Evolutionary conservation across 139 green algal genomes (phyloP).

Genomic region (Astrephomene gubernaculifera): DNA sequence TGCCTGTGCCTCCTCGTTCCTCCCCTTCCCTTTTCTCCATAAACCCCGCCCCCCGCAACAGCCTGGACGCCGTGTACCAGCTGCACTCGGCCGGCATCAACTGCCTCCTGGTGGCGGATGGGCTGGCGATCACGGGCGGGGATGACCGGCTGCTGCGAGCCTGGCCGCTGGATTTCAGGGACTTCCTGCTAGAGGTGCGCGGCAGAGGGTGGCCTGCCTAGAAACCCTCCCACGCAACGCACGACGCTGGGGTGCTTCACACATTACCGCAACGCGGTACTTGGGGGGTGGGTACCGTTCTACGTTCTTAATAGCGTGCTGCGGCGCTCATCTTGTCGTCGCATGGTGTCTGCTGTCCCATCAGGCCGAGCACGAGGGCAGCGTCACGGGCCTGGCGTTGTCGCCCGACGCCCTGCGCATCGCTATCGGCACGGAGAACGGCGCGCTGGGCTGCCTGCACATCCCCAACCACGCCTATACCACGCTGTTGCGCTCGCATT

Average conservation of each 20-base stretch:
- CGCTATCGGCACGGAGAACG: constrained; percentile 73
- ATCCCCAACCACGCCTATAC: constrained; percentile 74
- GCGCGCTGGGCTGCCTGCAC: constrained; percentile 79
- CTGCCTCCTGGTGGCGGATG: constrained; percentile 66
- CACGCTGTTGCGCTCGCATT: constrained; percentile 82
- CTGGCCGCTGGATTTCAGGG: constrained; percentile 85
- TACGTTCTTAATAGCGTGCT: too few relatives aligned
- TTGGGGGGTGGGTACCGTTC: too few relatives aligned
- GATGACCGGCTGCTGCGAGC: constrained; percentile 77
- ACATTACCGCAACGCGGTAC: too few relatives aligned
- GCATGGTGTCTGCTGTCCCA: not conserved
- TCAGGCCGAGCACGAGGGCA: constrained; percentile 79
- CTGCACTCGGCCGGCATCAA: constrained; percentile 82
- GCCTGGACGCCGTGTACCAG: constrained; percentile 79
- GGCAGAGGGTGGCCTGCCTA: too few relatives aligned
- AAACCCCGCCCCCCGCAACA: too few relatives aligned
- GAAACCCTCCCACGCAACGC: too few relatives aligned
- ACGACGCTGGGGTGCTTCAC: too few relatives aligned
- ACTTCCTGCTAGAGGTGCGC: constrained; percentile 80
- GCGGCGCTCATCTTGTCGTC: not conserved
- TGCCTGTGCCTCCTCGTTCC: not conserved
- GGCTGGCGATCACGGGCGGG: constrained; percentile 77
- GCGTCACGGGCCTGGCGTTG: constrained; percentile 73
- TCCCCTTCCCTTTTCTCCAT: too few relatives aligned
- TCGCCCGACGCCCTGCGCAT: constrained; percentile 75